Conservation (phyloP, 176 grass and related monocot species). For the maize (Zea mays) region Zm-B73-REFERENCE-NAM-5.0 NC_050103.1:34789001-34789500, state of each 20-base stretch:
- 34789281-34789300: slow-evolving; percentile 79
- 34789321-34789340: slow-evolving; percentile 5
- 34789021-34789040: slow-evolving; percentile 16
- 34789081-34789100: slow-evolving; percentile 59
- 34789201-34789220: slow-evolving; percentile 66
- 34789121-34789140: slow-evolving; percentile 72
- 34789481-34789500: slow-evolving; percentile 75
- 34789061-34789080: slow-evolving; percentile 59
- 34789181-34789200: slow-evolving; percentile 86
- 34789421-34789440: slow-evolving; percentile 56
- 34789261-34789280: slow-evolving; percentile 78
- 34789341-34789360: slow-evolving; percentile 30
- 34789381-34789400: slow-evolving; percentile 91
- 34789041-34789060: slow-evolving; percentile 54
- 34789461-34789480: slow-evolving; percentile 72
- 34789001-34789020: neutral
- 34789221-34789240: slow-evolving; percentile 85
- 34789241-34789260: slow-evolving; percentile 73
- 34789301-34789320: slow-evolving; percentile 27
- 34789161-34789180: slow-evolving; percentile 67
- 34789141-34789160: slow-evolving; percentile 66
- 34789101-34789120: slow-evolving; percentile 78
- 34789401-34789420: slow-evolving; percentile 81
- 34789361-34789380: slow-evolving; percentile 75
- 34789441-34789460: slow-evolving; percentile 77